Conservation (phyloP, 768 basidiomycete species). For the Hysterangium stoloniferum region DNA sequence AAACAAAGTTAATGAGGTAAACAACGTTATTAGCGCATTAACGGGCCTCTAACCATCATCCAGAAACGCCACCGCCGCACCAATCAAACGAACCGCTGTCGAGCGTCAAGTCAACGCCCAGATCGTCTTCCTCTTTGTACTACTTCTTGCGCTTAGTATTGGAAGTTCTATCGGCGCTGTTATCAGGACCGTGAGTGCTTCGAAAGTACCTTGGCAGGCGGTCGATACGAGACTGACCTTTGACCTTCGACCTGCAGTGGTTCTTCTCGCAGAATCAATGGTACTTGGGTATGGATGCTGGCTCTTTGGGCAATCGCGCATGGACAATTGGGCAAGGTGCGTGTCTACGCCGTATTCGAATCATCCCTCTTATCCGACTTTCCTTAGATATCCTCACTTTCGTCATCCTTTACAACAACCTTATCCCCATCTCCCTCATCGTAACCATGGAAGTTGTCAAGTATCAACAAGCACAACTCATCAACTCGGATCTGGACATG, state of each 20-base stretch:
- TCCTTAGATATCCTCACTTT: conserved; percentile 87
- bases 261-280: conserved; percentile 82
- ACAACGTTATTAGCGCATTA: conserved; percentile 56
- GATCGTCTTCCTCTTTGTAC: conserved; percentile 88
- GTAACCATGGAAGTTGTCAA: conserved; percentile 99
- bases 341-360: conserved; percentile 6
- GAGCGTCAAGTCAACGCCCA: conserved; percentile 95
- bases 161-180: conserved; percentile 91
- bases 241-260: conserved; percentile 67
- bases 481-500: conserved; percentile 98
- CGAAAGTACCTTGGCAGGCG: too few species aligned
- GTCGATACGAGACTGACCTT: too few species aligned
- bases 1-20: conserved; percentile 97
- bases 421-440: conserved; percentile 97
- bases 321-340: conserved; percentile 80
- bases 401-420: conserved; percentile 97
- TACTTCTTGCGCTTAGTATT: conserved; percentile 80
- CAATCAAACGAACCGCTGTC: conserved; percentile 94
- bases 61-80: conserved; percentile 61
- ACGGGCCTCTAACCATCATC: background rate
- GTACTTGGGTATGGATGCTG: conserved; percentile 69
- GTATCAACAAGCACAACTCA: conserved; percentile 93
- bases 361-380: conserved; percentile 9
- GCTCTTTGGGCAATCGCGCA: conserved; percentile 54
- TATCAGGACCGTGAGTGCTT: conserved; percentile 59